phyloP scores from a whole-genome alignment of 2,329 filamentous ascomycete species.

The Bimuria novae-zelandiae region DNA sequence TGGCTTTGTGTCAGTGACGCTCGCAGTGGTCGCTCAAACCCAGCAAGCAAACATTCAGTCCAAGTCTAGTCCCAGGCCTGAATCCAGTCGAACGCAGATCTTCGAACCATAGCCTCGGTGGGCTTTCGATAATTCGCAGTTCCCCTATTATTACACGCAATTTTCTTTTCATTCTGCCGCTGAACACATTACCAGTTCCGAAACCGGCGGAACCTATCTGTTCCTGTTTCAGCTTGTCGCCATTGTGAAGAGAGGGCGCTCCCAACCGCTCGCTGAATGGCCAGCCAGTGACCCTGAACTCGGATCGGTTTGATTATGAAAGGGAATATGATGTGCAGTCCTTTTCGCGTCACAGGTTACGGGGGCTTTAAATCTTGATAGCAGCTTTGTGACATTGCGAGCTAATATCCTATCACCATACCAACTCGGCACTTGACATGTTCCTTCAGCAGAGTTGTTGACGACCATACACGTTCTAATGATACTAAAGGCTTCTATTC shows the following conservation, averaged over 20 bases:
- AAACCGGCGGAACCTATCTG: not conserved
- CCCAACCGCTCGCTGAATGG: not conserved
- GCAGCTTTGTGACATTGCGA: too few species aligned
- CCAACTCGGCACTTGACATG: not conserved
- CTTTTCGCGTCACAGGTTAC: not conserved
- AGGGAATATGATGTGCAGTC: not conserved
- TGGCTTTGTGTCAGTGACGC: too few species aligned
- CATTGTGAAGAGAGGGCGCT: not conserved
- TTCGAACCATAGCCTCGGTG: not conserved
- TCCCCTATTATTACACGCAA: not conserved
- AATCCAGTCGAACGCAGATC: too few species aligned
- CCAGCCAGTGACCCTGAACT: conserved; percentile 2
- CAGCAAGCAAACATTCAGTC: too few species aligned
- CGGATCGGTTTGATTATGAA: not conserved
- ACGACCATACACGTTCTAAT: not conserved
- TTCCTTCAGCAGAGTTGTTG: not conserved
- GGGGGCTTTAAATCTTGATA: not conserved
- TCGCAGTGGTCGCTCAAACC: too few species aligned
- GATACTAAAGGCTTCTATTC: not conserved
- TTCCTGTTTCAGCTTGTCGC: not conserved
- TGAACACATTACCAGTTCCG: not conserved
- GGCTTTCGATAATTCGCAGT: not conserved
- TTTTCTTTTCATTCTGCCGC: not conserved
- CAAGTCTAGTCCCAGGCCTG: too few species aligned
- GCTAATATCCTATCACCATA: not conserved